Evolutionary conservation across 257 asterid genomes (phyloP).

Genomic region (Euphrasia confusa): DNA sequence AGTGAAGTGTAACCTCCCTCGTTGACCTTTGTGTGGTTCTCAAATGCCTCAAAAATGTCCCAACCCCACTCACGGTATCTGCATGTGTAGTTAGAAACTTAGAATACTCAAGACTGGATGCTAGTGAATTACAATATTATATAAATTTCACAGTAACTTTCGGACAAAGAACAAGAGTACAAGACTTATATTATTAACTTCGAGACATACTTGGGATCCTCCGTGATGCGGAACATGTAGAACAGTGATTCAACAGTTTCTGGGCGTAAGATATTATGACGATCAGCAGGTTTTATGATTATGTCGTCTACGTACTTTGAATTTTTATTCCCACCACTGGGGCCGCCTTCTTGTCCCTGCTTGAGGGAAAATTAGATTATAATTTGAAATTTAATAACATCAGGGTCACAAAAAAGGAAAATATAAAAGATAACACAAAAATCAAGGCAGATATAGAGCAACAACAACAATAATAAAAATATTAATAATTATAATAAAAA

Average conservation of each 20-base stretch:
- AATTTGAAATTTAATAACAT: slow-evolving; percentile 17
- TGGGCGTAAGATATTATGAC: slow-evolving; percentile 95
- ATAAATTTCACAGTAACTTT: slow-evolving; percentile 3
- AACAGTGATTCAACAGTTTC: slow-evolving; percentile 96
- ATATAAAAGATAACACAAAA: not conserved
- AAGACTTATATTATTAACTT: not conserved
- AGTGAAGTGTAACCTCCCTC: slow-evolving; percentile 90
- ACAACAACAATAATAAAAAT: not conserved
- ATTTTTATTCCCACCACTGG: slow-evolving; percentile 74
- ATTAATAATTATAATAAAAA: slow-evolving; percentile 10
- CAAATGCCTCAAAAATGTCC: slow-evolving; percentile 92
- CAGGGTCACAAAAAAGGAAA: slow-evolving; percentile 12
- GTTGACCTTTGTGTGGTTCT: slow-evolving; percentile 72
- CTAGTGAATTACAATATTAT: not conserved
- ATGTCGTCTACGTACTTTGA: slow-evolving; percentile 73
- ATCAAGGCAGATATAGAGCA: not conserved
- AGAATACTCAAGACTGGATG: slow-evolving; percentile 20
- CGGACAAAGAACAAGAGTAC: not conserved
- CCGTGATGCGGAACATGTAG: slow-evolving; percentile 81
- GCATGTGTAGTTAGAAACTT: slow-evolving; percentile 29
- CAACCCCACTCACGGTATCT: slow-evolving; percentile 99
- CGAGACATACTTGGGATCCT: slow-evolving; percentile 69
- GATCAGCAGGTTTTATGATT: slow-evolving; percentile 75
- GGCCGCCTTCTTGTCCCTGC: slow-evolving; percentile 67
- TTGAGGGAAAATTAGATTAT: slow-evolving; percentile 26